phyloP scores from a whole-genome alignment of 768 basidiomycete genomes.

The Clathrus columnatus region DNA sequence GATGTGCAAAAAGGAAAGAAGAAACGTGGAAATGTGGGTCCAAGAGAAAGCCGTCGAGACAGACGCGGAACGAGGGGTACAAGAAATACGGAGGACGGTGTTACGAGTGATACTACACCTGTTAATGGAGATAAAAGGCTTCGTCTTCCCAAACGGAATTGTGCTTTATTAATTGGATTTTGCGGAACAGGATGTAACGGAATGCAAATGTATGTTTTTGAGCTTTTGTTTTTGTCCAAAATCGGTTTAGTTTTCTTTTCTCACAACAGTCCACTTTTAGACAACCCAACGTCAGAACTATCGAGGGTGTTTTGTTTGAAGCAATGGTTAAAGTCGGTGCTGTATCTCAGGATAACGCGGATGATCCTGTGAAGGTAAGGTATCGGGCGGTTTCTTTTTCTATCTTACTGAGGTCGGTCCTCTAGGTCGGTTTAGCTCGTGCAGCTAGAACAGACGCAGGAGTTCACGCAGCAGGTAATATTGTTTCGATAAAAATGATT shows the following conservation, averaged over 20 bases:
- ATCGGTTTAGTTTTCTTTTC: no score
- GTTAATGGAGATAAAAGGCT: slow-evolving; percentile 37
- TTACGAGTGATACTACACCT: slow-evolving; percentile 18
- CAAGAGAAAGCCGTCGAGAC: not conserved
- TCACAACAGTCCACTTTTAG: slow-evolving; percentile 28
- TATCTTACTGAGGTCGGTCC: slow-evolving; percentile 67
- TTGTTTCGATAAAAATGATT: slow-evolving; percentile 89
- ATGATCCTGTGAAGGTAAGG: slow-evolving; percentile 84
- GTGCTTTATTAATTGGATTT: no score
- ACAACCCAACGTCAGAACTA: slow-evolving; percentile 63
- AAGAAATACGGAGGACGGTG: slow-evolving; percentile 17
- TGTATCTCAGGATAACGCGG: no score
- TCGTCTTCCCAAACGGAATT: no score
- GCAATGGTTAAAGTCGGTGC: no score
- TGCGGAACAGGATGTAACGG: no score
- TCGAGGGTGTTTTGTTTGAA: no score
- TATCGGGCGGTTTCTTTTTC: not conserved
- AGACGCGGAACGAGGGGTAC: slow-evolving; percentile 2
- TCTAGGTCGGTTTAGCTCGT: slow-evolving; percentile 85
- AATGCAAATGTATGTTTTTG: no score
- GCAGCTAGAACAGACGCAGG: no score
- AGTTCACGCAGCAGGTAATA: slow-evolving; percentile 93
- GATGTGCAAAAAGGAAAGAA: slow-evolving; percentile 1
- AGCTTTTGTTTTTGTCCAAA: no score
- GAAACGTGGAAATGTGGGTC: slow-evolving; percentile 1